Conservation (phyloP, 495 filamentous ascomycete species). For the Gamarada debralockiae region DNA sequence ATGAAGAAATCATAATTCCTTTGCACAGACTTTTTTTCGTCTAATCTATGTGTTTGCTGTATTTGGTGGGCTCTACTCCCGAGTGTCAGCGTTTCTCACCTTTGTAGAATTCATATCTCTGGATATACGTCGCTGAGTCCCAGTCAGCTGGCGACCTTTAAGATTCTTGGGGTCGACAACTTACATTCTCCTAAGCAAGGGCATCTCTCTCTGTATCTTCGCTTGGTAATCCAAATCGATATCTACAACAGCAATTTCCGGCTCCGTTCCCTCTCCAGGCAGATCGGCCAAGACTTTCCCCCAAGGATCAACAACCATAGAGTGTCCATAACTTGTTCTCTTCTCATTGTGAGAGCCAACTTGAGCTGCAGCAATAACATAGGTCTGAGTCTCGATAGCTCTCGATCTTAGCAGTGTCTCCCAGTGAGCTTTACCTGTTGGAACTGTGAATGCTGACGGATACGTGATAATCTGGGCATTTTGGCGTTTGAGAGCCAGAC, state of each 20-base stretch:
- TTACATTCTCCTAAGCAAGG: constrained; percentile 47
- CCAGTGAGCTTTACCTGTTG: constrained; percentile 87
- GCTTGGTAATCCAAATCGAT: constrained; percentile 42
- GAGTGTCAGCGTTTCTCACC: too few species aligned
- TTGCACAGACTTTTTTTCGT: too few species aligned
- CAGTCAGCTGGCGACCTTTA: too few species aligned
- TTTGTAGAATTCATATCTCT: constrained; percentile 19
- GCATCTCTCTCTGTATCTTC: constrained; percentile 56
- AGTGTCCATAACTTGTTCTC: constrained; percentile 81
- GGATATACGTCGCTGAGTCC: constrained; percentile 27
- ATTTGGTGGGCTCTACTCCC: too few species aligned
- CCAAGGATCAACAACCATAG: constrained; percentile 88
- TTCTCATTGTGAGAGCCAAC: constrained; percentile 74
- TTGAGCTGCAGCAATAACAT: constrained; percentile 86
- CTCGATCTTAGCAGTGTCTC: constrained; percentile 69
- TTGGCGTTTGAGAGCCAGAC: constrained; percentile 60
- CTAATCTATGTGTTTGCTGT: too few species aligned
- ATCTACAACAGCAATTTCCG: constrained; percentile 42
- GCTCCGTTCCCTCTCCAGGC: constrained; percentile 44
- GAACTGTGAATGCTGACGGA: constrained; percentile 87
- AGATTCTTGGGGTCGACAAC: too few species aligned
- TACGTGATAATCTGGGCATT: constrained; percentile 75
- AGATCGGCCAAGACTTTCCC: constrained; percentile 68
- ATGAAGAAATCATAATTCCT: too few species aligned
- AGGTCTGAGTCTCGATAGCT: constrained; percentile 87